A percentile compares a stretch with the other conserved stretches of the same genome.
phyloP scores from a whole-genome alignment of 2,329 filamentous ascomycete species.

The Fusarium camptoceras region DNA sequence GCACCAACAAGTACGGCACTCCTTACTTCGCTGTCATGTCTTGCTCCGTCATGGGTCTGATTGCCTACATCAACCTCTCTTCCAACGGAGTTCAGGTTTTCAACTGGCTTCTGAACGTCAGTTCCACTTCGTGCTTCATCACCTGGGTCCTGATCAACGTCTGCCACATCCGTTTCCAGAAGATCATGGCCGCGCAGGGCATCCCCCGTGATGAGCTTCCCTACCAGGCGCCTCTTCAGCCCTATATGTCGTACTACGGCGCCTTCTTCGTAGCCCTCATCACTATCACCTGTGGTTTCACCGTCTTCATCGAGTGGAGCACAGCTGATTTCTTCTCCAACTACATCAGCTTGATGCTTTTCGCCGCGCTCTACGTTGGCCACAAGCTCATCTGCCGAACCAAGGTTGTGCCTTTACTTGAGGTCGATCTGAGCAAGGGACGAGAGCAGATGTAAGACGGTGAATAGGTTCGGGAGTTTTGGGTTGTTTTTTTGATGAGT shows the following conservation, averaged over 20 bases:
- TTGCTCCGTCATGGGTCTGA: conserved; percentile 67
- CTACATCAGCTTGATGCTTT: conserved; percentile 74
- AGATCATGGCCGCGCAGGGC: conserved; percentile 66
- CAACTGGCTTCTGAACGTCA: conserved; percentile 79
- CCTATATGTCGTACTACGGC: conserved; percentile 73
- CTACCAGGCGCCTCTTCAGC: conserved; percentile 71
- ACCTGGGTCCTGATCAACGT: conserved; percentile 75
- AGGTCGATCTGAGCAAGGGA: conserved; percentile 52
- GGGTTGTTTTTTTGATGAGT: conserved; percentile 20
- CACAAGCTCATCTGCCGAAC: conserved; percentile 66
- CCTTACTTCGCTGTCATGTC: conserved; percentile 70
- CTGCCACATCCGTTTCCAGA: conserved; percentile 74
- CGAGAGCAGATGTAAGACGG: conserved; percentile 28
- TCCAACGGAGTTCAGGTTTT: conserved; percentile 70
- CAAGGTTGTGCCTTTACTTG: conserved; percentile 52
- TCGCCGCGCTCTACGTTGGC: conserved; percentile 67
- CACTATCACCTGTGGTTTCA: conserved; percentile 76
- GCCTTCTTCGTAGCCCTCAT: conserved; percentile 74
- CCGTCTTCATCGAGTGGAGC: conserved; percentile 73
- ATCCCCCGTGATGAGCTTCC: conserved; percentile 69
- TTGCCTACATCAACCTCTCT: conserved; percentile 76
- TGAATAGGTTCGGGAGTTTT: conserved; percentile 12
- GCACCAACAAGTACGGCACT: conserved; percentile 71
- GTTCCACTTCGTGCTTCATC: conserved; percentile 75
- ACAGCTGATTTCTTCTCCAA: conserved; percentile 71